These are phyloP conservation scores for Trichophyton mentagrophytes DNA, from an alignment of 2,329 filamentous ascomycete species.

Conservation along the genomic window DNA sequence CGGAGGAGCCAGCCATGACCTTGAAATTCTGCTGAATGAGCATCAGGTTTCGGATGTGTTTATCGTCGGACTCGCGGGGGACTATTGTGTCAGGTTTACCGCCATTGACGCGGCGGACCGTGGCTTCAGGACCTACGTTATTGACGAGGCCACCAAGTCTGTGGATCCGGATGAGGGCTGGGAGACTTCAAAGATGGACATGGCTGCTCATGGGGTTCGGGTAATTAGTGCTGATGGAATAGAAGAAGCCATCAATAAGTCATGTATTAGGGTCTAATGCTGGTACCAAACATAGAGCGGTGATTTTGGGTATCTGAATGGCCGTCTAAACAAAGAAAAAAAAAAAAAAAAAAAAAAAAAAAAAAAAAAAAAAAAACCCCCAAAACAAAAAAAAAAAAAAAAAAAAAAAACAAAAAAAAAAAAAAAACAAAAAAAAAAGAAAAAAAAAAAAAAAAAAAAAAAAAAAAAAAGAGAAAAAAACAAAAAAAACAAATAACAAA, in stretches of 20 bases:
- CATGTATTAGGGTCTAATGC: background rate
- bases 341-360: background rate
- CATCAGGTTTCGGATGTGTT: conserved; percentile 63
- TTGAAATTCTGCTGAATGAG: conserved; percentile 46
- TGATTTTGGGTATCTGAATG: background rate
- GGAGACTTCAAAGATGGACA: conserved; percentile 42
- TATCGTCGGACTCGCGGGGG: conserved; percentile 71
- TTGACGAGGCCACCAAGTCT: conserved; percentile 64
- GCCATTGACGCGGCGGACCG: conserved; percentile 63
- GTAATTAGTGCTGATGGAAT: conserved; percentile 45
- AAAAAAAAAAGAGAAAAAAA: too few species aligned
- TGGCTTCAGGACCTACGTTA: conserved; percentile 63
- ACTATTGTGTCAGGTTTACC: conserved; percentile 78
- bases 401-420: too few species aligned
- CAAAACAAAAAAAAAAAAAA: too few species aligned
- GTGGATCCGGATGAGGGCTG: conserved; percentile 51
- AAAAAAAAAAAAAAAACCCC: too few species aligned
- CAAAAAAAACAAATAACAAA: too few species aligned
- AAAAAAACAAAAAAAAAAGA: too few species aligned
- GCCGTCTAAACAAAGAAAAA: background rate
- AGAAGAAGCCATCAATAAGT: conserved; percentile 1
- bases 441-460: too few species aligned
- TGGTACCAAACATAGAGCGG: background rate
- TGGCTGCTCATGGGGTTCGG: conserved; percentile 47
- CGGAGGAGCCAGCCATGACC: conserved; percentile 39